Evolutionary conservation across 2,329 filamentous ascomycete species (phyloP).

Genomic region (Aspergillus sclerotialis): DNA sequence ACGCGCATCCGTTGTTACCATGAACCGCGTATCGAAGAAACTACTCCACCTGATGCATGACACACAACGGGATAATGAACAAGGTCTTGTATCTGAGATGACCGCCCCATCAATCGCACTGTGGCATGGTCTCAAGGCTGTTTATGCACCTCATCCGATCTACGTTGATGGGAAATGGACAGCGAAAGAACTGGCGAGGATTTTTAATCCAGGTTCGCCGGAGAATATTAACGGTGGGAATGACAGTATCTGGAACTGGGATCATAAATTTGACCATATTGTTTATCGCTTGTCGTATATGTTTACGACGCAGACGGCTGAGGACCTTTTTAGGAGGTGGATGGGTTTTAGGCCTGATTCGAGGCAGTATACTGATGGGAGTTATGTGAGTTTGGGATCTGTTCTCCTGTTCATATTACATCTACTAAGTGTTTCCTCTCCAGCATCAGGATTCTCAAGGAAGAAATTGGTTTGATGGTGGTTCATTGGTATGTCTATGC

Average conservation of each 20-base stretch:
- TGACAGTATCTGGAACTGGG: conserved; percentile 32
- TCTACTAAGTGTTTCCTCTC: background rate
- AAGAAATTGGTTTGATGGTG: conserved; percentile 1
- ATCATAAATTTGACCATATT: conserved; percentile 22
- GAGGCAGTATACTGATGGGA: conserved; percentile 10
- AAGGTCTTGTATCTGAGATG: conserved; percentile 72
- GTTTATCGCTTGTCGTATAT: conserved; percentile 21
- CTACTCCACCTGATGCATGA: conserved; percentile 67
- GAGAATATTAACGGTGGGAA: conserved; percentile 43
- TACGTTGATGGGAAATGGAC: conserved; percentile 53
- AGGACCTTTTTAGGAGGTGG: conserved; percentile 52
- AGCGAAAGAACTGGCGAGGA: conserved; percentile 45
- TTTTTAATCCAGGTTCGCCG: conserved; percentile 48
- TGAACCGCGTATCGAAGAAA: conserved; percentile 59
- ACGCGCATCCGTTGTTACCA: conserved; percentile 65
- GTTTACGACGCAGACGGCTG: conserved; percentile 28
- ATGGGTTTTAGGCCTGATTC: conserved; percentile 31
- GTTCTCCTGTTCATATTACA: background rate
- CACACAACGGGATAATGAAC: conserved; percentile 58
- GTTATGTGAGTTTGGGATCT: conserved; percentile 5
- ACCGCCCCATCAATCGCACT: conserved; percentile 64
- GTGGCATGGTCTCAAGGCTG: conserved; percentile 71
- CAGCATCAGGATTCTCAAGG: conserved; percentile 1
- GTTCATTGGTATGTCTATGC: conserved; percentile 2
- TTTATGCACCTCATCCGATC: conserved; percentile 56